Evolutionary conservation across 352 stramenopile genomes (phyloP).

Genomic region (Phytophthora idaei): DNA sequence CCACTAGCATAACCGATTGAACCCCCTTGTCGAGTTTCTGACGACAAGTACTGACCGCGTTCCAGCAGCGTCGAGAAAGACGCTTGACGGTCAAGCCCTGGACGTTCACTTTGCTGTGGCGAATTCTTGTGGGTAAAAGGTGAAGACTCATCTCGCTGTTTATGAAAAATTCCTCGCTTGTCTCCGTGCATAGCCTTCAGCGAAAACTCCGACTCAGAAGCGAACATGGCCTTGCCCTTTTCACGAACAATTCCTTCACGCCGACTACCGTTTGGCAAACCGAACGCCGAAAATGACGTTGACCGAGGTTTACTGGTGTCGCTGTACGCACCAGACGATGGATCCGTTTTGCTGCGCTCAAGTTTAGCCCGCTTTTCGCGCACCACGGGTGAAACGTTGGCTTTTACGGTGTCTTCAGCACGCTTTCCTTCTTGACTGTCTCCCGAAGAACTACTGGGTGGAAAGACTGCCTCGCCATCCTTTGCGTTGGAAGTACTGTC

Average conservation of each 20-base stretch:
- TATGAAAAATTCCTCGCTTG: constrained; percentile 20
- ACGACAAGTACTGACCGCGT: constrained; percentile 16
- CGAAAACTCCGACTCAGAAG: constrained; percentile 8
- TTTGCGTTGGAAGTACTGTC: constrained; percentile 3
- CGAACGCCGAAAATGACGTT: constrained; percentile 46
- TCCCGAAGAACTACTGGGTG: not conserved
- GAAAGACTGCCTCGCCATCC: not conserved
- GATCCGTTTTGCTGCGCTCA: constrained; percentile 29
- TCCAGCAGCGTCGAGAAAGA: constrained; percentile 45
- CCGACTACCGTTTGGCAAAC: constrained; percentile 5
- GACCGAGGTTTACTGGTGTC: constrained; percentile 40
- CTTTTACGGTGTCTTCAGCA: constrained; percentile 4
- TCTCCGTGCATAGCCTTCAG: constrained; percentile 14
- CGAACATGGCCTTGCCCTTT: constrained; percentile 9
- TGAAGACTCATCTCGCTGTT: constrained; percentile 21
- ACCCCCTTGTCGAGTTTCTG: constrained; percentile 7
- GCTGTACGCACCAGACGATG: constrained; percentile 9
- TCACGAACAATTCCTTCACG: constrained; percentile 15
- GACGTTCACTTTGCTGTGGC: constrained; percentile 22
- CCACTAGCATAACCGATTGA: constrained; percentile 20
- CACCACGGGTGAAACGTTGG: not conserved
- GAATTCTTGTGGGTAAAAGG: constrained; percentile 26
- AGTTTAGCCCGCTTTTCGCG: constrained; percentile 30
- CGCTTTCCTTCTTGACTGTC: constrained; percentile 3
- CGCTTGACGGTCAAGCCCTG: constrained; percentile 51